Conservation (phyloP, 768 basidiomycete species). For the Lentinus brumalis region DNA sequence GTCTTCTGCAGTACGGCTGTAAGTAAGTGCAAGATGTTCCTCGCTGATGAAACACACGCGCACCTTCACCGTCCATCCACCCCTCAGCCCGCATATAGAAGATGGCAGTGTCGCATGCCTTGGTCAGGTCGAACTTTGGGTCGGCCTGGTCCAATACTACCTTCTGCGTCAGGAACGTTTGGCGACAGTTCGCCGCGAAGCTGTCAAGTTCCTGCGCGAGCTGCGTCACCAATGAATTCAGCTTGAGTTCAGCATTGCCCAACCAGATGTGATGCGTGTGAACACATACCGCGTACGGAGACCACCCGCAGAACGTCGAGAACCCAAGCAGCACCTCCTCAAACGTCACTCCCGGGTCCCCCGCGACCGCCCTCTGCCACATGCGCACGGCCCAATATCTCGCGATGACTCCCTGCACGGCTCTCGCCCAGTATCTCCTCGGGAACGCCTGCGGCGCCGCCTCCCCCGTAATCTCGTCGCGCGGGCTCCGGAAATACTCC, state of each 20-base stretch:
- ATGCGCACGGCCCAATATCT: slow-evolving; percentile 41
- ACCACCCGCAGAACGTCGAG: slow-evolving; percentile 54
- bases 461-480: background rate
- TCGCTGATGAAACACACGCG: background rate
- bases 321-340: slow-evolving; percentile 50
- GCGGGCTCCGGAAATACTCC: slow-evolving; percentile 20
- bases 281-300: slow-evolving; percentile 43
- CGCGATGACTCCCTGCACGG: slow-evolving; percentile 44
- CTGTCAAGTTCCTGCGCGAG: slow-evolving; percentile 41
- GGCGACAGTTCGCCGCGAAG: slow-evolving; percentile 43
- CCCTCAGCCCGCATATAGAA: background rate
- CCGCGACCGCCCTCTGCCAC: slow-evolving; percentile 33
- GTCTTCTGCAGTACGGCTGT: background rate
- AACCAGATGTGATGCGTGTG: background rate
- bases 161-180: slow-evolving; percentile 35
- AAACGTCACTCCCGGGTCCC: slow-evolving; percentile 31
- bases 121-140: slow-evolving; percentile 35
- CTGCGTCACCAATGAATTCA: slow-evolving; percentile 29
- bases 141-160: slow-evolving; percentile 32
- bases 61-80: background rate
- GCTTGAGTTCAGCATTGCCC: background rate
- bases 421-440: slow-evolving; percentile 51
- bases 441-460: slow-evolving; percentile 37
- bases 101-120: background rate
- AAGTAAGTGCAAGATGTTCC: background rate